phyloP scores from a whole-genome alignment of 192 early-diverging fungal species.

The Entophlyctis luteolus region DNA sequence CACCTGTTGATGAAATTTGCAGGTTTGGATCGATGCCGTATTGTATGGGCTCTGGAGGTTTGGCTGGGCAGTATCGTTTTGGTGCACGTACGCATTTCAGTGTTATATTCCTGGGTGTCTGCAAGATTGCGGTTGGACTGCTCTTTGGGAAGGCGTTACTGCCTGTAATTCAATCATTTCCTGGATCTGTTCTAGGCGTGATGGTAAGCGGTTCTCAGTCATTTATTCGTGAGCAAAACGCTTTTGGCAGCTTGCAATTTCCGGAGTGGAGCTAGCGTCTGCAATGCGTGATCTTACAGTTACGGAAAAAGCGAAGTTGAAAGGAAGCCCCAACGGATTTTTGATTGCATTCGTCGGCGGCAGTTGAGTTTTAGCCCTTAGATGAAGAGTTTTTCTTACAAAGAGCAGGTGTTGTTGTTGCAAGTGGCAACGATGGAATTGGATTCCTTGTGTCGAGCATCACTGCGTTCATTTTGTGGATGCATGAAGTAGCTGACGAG shows the following conservation, averaged over 20 bases:
- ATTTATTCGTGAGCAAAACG: background rate
- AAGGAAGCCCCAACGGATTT: background rate
- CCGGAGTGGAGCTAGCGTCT: conserved; percentile 70
- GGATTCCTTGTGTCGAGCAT: conserved; percentile 16
- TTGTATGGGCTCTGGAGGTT: conserved; percentile 73
- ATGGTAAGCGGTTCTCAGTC: conserved; percentile 41
- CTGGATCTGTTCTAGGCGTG: conserved; percentile 74
- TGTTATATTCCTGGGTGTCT: conserved; percentile 68
- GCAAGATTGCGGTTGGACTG: conserved; percentile 78
- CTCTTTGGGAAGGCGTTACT: conserved; percentile 78
- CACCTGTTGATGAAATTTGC: background rate
- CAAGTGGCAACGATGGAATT: conserved; percentile 20
- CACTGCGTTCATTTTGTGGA: conserved; percentile 19
- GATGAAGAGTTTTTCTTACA: background rate
- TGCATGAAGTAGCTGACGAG: conserved; percentile 17
- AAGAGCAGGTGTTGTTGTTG: conserved; percentile 17
- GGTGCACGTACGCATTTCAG: conserved; percentile 80
- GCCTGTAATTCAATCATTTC: conserved; percentile 67
- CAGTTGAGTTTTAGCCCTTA: background rate
- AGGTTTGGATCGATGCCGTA: conserved; percentile 11
- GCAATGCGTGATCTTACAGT: conserved; percentile 49
- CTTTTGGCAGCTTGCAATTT: conserved; percentile 57
- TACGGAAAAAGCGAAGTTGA: conserved; percentile 33
- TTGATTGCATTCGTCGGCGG: conserved; percentile 10
- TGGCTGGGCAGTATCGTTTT: conserved; percentile 94